These are phyloP conservation scores for Sclerotinia trifoliorum DNA, from an alignment of 2,329 filamentous ascomycete species.

Conservation along the genomic window DNA sequence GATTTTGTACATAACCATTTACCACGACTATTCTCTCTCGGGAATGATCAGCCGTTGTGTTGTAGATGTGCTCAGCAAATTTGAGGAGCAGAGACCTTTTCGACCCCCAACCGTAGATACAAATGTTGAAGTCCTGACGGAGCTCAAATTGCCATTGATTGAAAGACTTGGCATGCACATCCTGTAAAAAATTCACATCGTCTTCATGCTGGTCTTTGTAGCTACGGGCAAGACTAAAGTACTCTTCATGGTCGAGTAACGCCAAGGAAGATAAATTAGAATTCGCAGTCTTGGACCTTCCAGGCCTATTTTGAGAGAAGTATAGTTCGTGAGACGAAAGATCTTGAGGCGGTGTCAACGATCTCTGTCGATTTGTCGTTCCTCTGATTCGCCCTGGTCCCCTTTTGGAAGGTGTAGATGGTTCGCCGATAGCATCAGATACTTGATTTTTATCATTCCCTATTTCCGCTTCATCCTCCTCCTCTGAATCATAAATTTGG, in stretches of 20 bases:
- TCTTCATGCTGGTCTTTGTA: slow-evolving; percentile 66
- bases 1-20: slow-evolving; percentile 75
- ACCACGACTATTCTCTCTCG: slow-evolving; percentile 68
- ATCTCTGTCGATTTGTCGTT: slow-evolving; percentile 52
- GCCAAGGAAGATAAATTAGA: slow-evolving; percentile 74
- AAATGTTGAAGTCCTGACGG: slow-evolving; percentile 80
- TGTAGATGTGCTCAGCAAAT: slow-evolving; percentile 71
- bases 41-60: slow-evolving; percentile 39
- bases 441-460: slow-evolving; percentile 38
- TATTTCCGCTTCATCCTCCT: slow-evolving; percentile 45
- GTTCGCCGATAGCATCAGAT: slow-evolving; percentile 39
- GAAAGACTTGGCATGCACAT: slow-evolving; percentile 77
- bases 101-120: slow-evolving; percentile 89
- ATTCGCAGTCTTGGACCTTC: slow-evolving; percentile 78
- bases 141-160: slow-evolving; percentile 93
- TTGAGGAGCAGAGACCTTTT: slow-evolving; percentile 73
- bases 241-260: slow-evolving; percentile 88
- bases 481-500: slow-evolving; percentile 63
- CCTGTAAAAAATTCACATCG: slow-evolving; percentile 69
- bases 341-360: slow-evolving; percentile 62
- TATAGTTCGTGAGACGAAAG: slow-evolving; percentile 87
- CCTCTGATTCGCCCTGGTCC: slow-evolving; percentile 46
- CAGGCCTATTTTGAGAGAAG: slow-evolving; percentile 87
- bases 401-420: slow-evolving; percentile 54
- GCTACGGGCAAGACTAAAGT: slow-evolving; percentile 65